Percentiles rank a stretch among this genome's conserved stretches.
Conservation (phyloP, 2,329 filamentous ascomycete genomes). For the Cladosporium sp. region DNA sequence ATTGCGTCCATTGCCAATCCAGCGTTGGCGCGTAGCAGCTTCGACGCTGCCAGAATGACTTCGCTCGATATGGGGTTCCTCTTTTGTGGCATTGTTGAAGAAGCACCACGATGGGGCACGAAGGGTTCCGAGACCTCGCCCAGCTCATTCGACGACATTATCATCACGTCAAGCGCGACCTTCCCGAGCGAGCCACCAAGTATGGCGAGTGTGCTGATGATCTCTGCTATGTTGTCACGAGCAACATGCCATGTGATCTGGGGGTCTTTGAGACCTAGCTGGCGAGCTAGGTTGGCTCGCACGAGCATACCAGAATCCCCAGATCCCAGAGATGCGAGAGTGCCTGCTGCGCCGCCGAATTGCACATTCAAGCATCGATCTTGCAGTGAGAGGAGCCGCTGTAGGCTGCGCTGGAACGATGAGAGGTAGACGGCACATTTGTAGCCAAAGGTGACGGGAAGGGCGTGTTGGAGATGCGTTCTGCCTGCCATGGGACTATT, state of each 20-base stretch:
- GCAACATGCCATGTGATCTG: conserved; percentile 31
- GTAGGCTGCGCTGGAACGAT: conserved; percentile 26
- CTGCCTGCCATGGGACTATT: conserved; percentile 26
- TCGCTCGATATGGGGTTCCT: conserved; percentile 30
- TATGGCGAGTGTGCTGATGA: conserved; percentile 24
- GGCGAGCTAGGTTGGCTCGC: conserved; percentile 20
- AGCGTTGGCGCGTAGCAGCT: conserved; percentile 25
- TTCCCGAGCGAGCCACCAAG: conserved; percentile 28
- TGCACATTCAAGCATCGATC: conserved; percentile 27
- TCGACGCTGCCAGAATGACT: conserved; percentile 26
- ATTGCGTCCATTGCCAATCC: conserved; percentile 26
- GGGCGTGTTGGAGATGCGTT: conserved; percentile 30
- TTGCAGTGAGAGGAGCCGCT: conserved; percentile 23
- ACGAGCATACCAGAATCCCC: conserved; percentile 18
- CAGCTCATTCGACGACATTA: conserved; percentile 31
- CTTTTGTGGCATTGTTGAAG: conserved; percentile 54
- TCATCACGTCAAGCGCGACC: conserved; percentile 27
- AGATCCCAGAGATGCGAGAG: conserved; percentile 24
- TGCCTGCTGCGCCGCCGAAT: conserved; percentile 31
- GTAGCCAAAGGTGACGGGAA: conserved; percentile 32
- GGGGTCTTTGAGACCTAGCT: conserved; percentile 24
- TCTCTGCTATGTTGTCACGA: conserved; percentile 28
- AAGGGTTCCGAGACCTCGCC: conserved; percentile 36
- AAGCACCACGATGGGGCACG: conserved; percentile 51
- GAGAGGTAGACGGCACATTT: conserved; percentile 31